Conservation (phyloP, 2,329 filamentous ascomycete species). For the Lojkania enalia region DNA sequence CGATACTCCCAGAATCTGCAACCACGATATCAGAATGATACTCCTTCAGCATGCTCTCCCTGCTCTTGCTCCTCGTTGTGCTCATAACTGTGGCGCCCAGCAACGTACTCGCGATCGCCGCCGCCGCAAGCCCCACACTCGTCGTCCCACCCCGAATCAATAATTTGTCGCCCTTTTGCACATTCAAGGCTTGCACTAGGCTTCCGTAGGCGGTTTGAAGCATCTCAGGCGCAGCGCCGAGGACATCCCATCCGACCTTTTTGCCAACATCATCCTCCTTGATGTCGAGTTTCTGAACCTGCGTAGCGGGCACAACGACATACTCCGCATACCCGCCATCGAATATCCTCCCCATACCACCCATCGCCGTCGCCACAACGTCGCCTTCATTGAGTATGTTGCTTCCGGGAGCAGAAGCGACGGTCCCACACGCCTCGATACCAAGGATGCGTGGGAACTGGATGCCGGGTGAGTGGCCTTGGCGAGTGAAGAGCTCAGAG, state of each 20-base stretch:
- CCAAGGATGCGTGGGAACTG: constrained; percentile 51
- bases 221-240: constrained; percentile 57
- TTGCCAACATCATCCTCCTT: constrained; percentile 15
- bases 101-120: constrained; percentile 46
- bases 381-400: constrained; percentile 44
- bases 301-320: constrained; percentile 47
- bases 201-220: constrained; percentile 55
- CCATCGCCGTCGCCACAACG: constrained; percentile 54
- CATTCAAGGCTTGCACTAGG: constrained; percentile 45
- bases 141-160: constrained; percentile 57
- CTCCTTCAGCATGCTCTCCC: constrained; percentile 45
- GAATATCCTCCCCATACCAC: constrained; percentile 52
- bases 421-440: constrained; percentile 52
- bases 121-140: constrained; percentile 52
- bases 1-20: constrained; percentile 49
- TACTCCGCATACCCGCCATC: constrained; percentile 58
- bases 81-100: constrained; percentile 44
- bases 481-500: constrained; percentile 52
- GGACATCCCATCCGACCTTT: constrained; percentile 45
- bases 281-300: constrained; percentile 46
- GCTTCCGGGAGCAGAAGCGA: constrained; percentile 43
- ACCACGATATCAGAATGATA: constrained; percentile 50
- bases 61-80: constrained; percentile 39
- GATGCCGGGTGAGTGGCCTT: constrained; percentile 48
- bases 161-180: constrained; percentile 48